These are phyloP conservation scores for Malania oleifera DNA, from an alignment of 164 flowering plant genomes.

Conservation along the genomic window DNA sequence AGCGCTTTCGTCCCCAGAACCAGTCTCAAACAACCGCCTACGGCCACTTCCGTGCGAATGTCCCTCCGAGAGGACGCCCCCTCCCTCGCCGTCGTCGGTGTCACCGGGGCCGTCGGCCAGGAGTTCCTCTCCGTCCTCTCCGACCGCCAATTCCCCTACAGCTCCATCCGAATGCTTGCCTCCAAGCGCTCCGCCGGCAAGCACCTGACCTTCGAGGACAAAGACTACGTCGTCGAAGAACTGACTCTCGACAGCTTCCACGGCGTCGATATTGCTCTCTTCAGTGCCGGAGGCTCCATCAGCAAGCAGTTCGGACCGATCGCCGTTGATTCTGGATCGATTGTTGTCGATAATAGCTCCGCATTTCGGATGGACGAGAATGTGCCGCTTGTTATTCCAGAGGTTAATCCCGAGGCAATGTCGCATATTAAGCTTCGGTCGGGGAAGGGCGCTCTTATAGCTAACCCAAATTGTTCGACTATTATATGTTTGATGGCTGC, in stretches of 20 bases:
- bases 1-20: not conserved
- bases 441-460: slow-evolving; percentile 83
- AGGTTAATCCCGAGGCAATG: slow-evolving; percentile 95
- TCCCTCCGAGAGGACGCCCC: slow-evolving; percentile 62
- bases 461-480: slow-evolving; percentile 98
- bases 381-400: slow-evolving; percentile 88
- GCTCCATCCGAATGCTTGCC: slow-evolving; percentile 83
- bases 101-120: slow-evolving; percentile 97
- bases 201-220: slow-evolving; percentile 42
- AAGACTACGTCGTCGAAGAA: slow-evolving; percentile 67
- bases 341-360: slow-evolving; percentile 95
- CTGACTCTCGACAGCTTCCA: slow-evolving; percentile 67
- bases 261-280: slow-evolving; percentile 84
- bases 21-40: not conserved
- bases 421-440: slow-evolving; percentile 51
- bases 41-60: slow-evolving; percentile 43
- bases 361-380: slow-evolving; percentile 88
- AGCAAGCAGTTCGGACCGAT: slow-evolving; percentile 85
- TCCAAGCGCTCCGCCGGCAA: slow-evolving; percentile 89
- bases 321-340: slow-evolving; percentile 61
- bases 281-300: slow-evolving; percentile 94
- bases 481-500: slow-evolving; percentile 97
- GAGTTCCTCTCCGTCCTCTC: slow-evolving; percentile 89
- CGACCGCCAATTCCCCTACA: slow-evolving; percentile 81
- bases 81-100: slow-evolving; percentile 95